Percentiles rank a stretch among this genome's conserved stretches.
phyloP scores from a whole-genome alignment of 176 grass and related monocot genomes.

The Eremochloa ophiuroides region DNA sequence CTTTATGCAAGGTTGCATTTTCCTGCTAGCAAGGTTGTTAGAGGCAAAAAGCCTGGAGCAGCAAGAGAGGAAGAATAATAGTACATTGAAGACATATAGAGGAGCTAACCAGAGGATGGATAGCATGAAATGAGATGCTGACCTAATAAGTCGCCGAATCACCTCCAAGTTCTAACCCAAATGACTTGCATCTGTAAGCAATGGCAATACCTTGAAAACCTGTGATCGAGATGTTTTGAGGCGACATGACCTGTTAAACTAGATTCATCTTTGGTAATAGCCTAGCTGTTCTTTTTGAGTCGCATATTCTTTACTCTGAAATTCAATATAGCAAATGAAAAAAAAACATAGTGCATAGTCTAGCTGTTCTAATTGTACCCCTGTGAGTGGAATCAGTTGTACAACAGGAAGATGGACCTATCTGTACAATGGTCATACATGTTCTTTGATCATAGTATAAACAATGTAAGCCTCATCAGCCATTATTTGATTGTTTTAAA shows the following conservation, averaged over 20 bases:
- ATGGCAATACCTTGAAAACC: neutral
- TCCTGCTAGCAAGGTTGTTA: slow-evolving; percentile 47
- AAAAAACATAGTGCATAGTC: slow-evolving; percentile 19
- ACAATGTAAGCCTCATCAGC: slow-evolving; percentile 4
- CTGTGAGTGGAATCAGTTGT: slow-evolving; percentile 20
- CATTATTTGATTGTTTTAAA: slow-evolving; percentile 15
- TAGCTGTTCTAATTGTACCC: slow-evolving; percentile 31
- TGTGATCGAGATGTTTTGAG: slow-evolving; percentile 20
- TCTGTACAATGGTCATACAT: slow-evolving; percentile 26
- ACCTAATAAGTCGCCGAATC: slow-evolving; percentile 24
- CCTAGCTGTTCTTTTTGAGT: slow-evolving; percentile 14
- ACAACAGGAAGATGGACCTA: slow-evolving; percentile 22
- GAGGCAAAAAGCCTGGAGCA: slow-evolving; percentile 37
- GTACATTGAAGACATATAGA: slow-evolving; percentile 18
- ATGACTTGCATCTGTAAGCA: slow-evolving; percentile 18
- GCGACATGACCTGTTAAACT: slow-evolving; percentile 11
- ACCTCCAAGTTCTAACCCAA: slow-evolving; percentile 39
- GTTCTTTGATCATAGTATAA: slow-evolving; percentile 8
- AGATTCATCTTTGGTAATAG: slow-evolving; percentile 7
- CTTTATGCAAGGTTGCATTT: slow-evolving; percentile 70
- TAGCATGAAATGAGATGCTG: slow-evolving; percentile 15
- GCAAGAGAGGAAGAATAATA: slow-evolving; percentile 17
- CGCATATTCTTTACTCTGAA: slow-evolving; percentile 25
- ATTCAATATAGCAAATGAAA: slow-evolving; percentile 23
- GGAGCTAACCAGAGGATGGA: slow-evolving; percentile 25